Evolutionary conservation across 2,329 filamentous ascomycete species (phyloP).

Genomic region (Thielaviopsis musarum): DNA sequence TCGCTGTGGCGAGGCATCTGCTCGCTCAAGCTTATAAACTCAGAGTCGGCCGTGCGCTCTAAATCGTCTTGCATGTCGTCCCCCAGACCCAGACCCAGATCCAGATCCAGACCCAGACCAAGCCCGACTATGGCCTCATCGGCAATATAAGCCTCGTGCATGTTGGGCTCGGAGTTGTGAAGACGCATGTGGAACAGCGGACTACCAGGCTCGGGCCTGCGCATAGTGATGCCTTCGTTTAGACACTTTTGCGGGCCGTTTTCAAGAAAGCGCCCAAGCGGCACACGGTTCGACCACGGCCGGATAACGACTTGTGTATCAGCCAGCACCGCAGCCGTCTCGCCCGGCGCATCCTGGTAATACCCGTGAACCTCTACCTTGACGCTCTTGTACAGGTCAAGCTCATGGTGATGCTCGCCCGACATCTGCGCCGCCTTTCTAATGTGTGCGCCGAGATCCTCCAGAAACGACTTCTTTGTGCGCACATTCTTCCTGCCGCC

Average conservation of each 20-base stretch:
- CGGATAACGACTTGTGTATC: slow-evolving; percentile 22
- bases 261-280: slow-evolving; percentile 35
- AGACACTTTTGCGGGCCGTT: slow-evolving; percentile 40
- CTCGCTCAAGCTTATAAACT: neutral
- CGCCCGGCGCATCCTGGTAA: slow-evolving; percentile 33
- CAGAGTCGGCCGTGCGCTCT: neutral
- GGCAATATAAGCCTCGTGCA: neutral
- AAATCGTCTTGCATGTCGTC: neutral
- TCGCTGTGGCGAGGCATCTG: neutral
- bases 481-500: slow-evolving; percentile 31
- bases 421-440: slow-evolving; percentile 19
- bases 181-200: slow-evolving; percentile 9
- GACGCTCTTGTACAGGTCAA: slow-evolving; percentile 35
- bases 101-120: neutral
- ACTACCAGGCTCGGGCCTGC: slow-evolving; percentile 14
- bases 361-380: slow-evolving; percentile 41
- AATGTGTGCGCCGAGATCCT: slow-evolving; percentile 20
- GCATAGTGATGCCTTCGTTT: slow-evolving; percentile 28
- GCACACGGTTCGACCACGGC: slow-evolving; percentile 33
- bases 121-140: neutral
- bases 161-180: neutral
- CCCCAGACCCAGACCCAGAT: neutral
- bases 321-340: slow-evolving; percentile 8
- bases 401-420: slow-evolving; percentile 23
- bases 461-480: slow-evolving; percentile 27